Percentiles rank a stretch among this genome's conserved stretches.
Evolutionary conservation across 1,284 basidiomycete genomes (phyloP).

Genomic region (Apiotrichum veenhuisii): DNA sequence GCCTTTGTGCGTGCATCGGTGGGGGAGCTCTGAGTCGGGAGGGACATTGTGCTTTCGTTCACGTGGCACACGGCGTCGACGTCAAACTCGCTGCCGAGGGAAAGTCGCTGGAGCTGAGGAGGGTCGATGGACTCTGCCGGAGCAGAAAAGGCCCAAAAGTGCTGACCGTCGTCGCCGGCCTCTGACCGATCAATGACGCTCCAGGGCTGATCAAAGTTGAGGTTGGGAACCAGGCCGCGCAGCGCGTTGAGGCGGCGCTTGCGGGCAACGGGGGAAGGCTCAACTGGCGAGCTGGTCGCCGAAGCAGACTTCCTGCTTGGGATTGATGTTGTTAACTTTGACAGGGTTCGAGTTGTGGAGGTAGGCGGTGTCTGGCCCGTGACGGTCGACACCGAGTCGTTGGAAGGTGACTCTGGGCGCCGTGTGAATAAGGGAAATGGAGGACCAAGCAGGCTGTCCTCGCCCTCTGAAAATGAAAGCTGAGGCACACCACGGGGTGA

Average conservation of each 20-base stretch:
- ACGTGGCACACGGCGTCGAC: constrained; percentile 2
- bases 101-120: constrained; percentile 13
- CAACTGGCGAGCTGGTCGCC: background rate
- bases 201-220: constrained; percentile 46
- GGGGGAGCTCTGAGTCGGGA: background rate
- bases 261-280: constrained; percentile 10
- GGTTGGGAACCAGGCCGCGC: constrained; percentile 37
- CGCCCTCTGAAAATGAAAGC: constrained; percentile 7
- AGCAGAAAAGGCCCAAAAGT: constrained; percentile 9
- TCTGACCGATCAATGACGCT: constrained; percentile 17
- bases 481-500: constrained; percentile 9
- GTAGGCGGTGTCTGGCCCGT: background rate
- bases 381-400: constrained; percentile 27
- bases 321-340: background rate
- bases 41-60: constrained; percentile 6
- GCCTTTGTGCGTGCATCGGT: background rate
- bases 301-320: background rate
- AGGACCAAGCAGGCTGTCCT: constrained; percentile 5
- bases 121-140: background rate
- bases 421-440: background rate
- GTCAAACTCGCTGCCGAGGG: constrained; percentile 13
- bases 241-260: constrained; percentile 37
- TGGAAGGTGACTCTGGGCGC: constrained; percentile 19
- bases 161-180: constrained; percentile 3
- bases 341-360: background rate